Conservation (phyloP, 2,329 filamentous ascomycete genomes). For the Talaromyces sp. region DNA sequence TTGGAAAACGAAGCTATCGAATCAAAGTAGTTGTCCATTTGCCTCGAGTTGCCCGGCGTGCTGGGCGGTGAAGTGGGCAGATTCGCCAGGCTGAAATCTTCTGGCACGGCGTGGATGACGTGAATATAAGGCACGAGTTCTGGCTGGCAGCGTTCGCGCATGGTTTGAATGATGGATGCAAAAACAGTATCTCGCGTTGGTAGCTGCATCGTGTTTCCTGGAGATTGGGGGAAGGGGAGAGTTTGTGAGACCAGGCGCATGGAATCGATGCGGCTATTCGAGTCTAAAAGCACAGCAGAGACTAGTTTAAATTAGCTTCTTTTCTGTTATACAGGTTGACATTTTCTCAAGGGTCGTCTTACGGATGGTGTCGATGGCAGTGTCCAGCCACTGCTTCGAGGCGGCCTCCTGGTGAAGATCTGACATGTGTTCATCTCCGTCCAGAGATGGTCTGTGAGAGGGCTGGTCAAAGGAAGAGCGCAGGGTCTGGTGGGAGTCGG, state of each 20-base stretch:
- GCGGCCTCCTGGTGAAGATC: conserved; percentile 17
- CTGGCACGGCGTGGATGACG: conserved; percentile 58
- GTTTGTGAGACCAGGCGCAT: conserved; percentile 57
- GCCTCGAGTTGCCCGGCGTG: conserved; percentile 46
- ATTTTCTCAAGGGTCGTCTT: conserved; percentile 9
- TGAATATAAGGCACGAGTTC: conserved; percentile 56
- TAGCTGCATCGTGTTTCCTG: conserved; percentile 24
- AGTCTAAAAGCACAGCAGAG: conserved; percentile 30
- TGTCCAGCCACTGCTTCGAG: conserved; percentile 30
- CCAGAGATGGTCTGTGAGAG: conserved; percentile 23
- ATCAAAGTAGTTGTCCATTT: conserved; percentile 57
- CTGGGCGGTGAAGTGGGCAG: conserved; percentile 58
- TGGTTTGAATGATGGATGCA: conserved; percentile 47
- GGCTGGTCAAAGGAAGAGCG: conserved; percentile 24
- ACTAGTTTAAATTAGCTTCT: conserved; percentile 16
- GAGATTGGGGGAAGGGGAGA: conserved; percentile 47
- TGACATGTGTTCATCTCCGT: conserved; percentile 22
- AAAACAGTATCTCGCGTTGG: conserved; percentile 41
- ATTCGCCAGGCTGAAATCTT: conserved; percentile 56
- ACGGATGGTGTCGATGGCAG: conserved; percentile 32
- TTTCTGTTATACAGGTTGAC: neutral
- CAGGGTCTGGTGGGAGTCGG: conserved; percentile 21
- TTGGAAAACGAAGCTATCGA: neutral
- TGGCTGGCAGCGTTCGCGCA: conserved; percentile 48
- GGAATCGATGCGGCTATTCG: conserved; percentile 33